These are phyloP conservation scores for Tarenaya hassleriana DNA, from an alignment of 345 rosid species.

Conservation along the genomic window DNA sequence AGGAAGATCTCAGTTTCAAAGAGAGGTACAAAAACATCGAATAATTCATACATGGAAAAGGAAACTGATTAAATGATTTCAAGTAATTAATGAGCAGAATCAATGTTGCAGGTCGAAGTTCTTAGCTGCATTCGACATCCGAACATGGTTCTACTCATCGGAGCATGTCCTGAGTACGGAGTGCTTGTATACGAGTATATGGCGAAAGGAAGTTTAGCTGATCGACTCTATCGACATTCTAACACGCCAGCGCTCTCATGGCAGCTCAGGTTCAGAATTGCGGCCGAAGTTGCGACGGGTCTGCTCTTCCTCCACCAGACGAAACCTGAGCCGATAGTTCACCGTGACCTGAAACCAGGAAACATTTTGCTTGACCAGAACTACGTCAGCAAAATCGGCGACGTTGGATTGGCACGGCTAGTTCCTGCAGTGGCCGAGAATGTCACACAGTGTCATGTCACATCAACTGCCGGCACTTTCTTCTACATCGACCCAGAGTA, in stretches of 20 bases:
- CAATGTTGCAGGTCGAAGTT: conserved; percentile 56
- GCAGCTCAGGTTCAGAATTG: conserved; percentile 81
- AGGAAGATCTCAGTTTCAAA: conserved; percentile 80
- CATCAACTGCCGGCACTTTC: conserved; percentile 85
- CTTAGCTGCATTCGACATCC: conserved; percentile 94
- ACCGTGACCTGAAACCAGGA: conserved; percentile 90
- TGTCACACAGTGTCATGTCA: conserved; percentile 59
- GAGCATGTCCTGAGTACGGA: conserved; percentile 94
- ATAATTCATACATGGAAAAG: background rate
- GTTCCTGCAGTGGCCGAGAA: conserved; percentile 79
- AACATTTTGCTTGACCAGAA: conserved; percentile 80
- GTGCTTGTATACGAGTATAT: conserved; percentile 80
- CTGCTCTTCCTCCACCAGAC: conserved; percentile 88
- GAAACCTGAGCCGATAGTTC: conserved; percentile 95
- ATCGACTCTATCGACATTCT: conserved; percentile 48
- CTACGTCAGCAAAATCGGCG: conserved; percentile 76
- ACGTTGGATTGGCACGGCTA: conserved; percentile 82
- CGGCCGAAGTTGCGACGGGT: conserved; percentile 80
- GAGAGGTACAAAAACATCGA: conserved; percentile 48
- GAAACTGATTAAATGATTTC: background rate
- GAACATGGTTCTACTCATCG: conserved; percentile 88
- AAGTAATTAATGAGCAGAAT: background rate
- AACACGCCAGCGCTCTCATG: conserved; percentile 62
- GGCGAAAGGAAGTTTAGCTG: conserved; percentile 90
- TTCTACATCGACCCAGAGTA: conserved; percentile 96